These are phyloP conservation scores for Cairneyella variabilis DNA, from an alignment of 495 filamentous ascomycete species.

Conservation along the genomic window DNA sequence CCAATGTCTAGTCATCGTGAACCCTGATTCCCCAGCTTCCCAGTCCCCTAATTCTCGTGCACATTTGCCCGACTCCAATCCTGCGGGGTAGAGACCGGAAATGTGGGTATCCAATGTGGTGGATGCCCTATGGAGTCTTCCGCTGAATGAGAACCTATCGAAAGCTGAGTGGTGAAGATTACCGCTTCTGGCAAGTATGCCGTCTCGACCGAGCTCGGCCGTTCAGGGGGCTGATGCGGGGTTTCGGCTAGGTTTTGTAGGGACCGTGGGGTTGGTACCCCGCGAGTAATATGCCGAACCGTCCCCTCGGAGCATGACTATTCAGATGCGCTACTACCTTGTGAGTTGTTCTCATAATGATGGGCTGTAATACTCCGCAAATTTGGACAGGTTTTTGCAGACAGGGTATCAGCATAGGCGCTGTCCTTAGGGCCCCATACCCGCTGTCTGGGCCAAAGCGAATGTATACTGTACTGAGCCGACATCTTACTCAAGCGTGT, in stretches of 20 bases:
- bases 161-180: not conserved
- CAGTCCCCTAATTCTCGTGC: not conserved
- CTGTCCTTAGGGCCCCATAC: too few relatives aligned
- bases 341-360: too few relatives aligned
- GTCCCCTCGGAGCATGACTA: too few relatives aligned
- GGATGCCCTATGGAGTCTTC: too few relatives aligned
- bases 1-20: too few relatives aligned
- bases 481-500: not conserved
- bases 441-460: too few relatives aligned
- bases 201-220: not conserved
- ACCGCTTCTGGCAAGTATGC: not conserved
- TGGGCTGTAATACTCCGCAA: too few relatives aligned
- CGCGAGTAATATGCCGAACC: too few relatives aligned
- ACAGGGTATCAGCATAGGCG: too few relatives aligned
- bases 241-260: not conserved
- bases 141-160: not conserved
- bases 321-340: too few relatives aligned
- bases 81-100: not conserved
- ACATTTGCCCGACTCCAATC: not conserved
- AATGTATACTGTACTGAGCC: too few relatives aligned
- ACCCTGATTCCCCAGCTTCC: not conserved
- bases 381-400: too few relatives aligned
- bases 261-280: not conserved
- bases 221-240: not conserved
- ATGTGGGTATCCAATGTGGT: not conserved